Percentiles rank a stretch among this genome's conserved stretches.
Evolutionary conservation across 192 early-diverging fungal species (phyloP).

Genomic region (Chytriomyces sp.): DNA sequence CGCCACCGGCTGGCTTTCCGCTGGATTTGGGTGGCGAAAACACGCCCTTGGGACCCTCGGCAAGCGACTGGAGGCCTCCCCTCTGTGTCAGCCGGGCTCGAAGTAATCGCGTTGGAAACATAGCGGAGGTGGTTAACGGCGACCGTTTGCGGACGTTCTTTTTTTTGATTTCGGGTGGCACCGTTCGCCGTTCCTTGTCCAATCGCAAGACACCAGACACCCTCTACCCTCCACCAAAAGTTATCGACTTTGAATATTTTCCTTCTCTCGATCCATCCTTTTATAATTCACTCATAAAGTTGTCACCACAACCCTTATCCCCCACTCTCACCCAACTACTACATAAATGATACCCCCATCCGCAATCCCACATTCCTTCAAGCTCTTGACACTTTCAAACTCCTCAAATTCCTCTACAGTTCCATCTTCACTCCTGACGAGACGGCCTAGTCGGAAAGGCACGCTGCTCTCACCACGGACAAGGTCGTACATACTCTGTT

Average conservation of each 20-base stretch:
- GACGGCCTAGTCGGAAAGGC: constrained; percentile 26
- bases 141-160: too few species aligned
- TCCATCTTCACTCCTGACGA: constrained; percentile 1
- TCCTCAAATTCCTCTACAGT: constrained; percentile 29
- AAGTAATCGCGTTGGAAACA: too few species aligned
- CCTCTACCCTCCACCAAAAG: too few species aligned
- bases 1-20: neutral
- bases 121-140: too few species aligned
- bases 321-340: neutral
- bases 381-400: constrained; percentile 39
- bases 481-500: constrained; percentile 34
- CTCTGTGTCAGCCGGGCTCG: neutral
- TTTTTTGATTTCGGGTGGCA: too few species aligned
- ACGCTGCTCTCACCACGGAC: constrained; percentile 28
- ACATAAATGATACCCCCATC: constrained; percentile 40
- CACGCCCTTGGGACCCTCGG: neutral
- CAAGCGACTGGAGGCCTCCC: neutral
- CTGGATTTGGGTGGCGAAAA: neutral
- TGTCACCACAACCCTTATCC: neutral
- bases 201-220: too few species aligned
- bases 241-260: too few species aligned
- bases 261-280: neutral
- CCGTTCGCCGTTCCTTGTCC: too few species aligned
- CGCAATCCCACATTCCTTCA: constrained; percentile 39
- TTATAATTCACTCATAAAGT: neutral